Evolutionary conservation across 495 filamentous ascomycete species (phyloP).

Genomic region (Aspergillus coremiiformis): DNA sequence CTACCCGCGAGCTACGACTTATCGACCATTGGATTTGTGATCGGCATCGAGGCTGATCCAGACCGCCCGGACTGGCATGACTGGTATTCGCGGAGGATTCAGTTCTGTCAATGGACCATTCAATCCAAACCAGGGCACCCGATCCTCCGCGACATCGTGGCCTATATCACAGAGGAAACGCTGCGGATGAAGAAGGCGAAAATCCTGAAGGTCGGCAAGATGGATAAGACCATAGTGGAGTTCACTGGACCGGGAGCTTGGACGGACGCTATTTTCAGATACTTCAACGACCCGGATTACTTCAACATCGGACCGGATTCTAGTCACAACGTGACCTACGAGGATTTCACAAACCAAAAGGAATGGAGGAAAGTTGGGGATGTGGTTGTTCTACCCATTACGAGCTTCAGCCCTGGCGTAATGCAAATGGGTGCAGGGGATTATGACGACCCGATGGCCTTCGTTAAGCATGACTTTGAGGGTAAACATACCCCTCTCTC

Average conservation of each 20-base stretch:
- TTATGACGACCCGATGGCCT: slow-evolving; percentile 90
- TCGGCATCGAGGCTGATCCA: slow-evolving; percentile 95
- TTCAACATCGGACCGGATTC: slow-evolving; percentile 68
- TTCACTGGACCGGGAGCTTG: slow-evolving; percentile 92
- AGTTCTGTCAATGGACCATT: slow-evolving; percentile 99
- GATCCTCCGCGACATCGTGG: slow-evolving; percentile 78
- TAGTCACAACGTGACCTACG: slow-evolving; percentile 69
- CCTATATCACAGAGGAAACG: slow-evolving; percentile 75
- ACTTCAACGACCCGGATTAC: slow-evolving; percentile 86
- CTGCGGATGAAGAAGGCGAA: slow-evolving; percentile 66
- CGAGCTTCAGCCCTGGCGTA: slow-evolving; percentile 93
- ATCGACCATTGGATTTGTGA: slow-evolving; percentile 69
- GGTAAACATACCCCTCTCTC: slow-evolving; percentile 45
- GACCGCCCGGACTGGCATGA: slow-evolving; percentile 86
- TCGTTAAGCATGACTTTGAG: slow-evolving; percentile 95
- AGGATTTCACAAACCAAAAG: slow-evolving; percentile 84
- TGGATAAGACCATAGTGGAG: slow-evolving; percentile 80
- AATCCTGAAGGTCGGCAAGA: slow-evolving; percentile 52
- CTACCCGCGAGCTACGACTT: slow-evolving; percentile 70
- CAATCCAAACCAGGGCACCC: slow-evolving; percentile 93
- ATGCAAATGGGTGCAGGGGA: slow-evolving; percentile 90
- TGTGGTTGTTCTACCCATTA: slow-evolving; percentile 90
- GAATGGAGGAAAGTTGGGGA: slow-evolving; percentile 81
- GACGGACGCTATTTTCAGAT: slow-evolving; percentile 88
- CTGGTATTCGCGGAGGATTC: slow-evolving; percentile 93